Conservation (phyloP, 2,329 filamentous ascomycete genomes). For the Setomelanomma holmii region DNA sequence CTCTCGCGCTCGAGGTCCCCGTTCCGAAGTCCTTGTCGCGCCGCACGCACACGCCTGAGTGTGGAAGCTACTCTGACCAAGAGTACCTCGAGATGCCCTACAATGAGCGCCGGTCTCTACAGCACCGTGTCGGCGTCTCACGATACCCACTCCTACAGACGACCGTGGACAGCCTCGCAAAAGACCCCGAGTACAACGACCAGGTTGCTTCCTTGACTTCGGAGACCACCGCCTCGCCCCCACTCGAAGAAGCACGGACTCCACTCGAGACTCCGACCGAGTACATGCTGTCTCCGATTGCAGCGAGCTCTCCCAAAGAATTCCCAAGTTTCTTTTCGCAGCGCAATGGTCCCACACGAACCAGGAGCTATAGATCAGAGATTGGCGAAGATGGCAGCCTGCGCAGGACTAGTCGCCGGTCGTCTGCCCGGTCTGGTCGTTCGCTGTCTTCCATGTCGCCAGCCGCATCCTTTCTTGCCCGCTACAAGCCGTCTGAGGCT, state of each 20-base stretch:
- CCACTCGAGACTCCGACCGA: slow-evolving; percentile 44
- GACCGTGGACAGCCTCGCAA: slow-evolving; percentile 42
- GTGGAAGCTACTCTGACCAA: slow-evolving; percentile 41
- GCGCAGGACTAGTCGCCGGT: slow-evolving; percentile 46
- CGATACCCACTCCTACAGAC: slow-evolving; percentile 46
- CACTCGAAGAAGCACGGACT: slow-evolving; percentile 48
- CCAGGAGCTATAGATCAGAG: slow-evolving; percentile 42
- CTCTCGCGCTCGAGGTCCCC: slow-evolving; percentile 47
- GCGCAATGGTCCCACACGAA: slow-evolving; percentile 36
- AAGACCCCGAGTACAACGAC: slow-evolving; percentile 37
- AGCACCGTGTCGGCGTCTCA: slow-evolving; percentile 32
- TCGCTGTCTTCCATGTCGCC: slow-evolving; percentile 61
- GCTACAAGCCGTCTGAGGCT: slow-evolving; percentile 52
- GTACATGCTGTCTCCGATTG: slow-evolving; percentile 45
- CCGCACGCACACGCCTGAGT: slow-evolving; percentile 29
- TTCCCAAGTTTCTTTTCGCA: slow-evolving; percentile 40
- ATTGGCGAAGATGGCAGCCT: slow-evolving; percentile 43
- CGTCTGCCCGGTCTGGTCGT: slow-evolving; percentile 58
- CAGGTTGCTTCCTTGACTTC: slow-evolving; percentile 53
- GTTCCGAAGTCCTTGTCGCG: slow-evolving; percentile 40
- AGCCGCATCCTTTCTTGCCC: slow-evolving; percentile 65
- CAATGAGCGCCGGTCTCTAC: slow-evolving; percentile 28
- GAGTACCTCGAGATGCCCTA: slow-evolving; percentile 42
- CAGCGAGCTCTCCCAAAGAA: slow-evolving; percentile 44
- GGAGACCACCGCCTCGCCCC: slow-evolving; percentile 50